Conservation (phyloP, 2,329 filamentous ascomycete species). For the Alternaria triticina region DNA sequence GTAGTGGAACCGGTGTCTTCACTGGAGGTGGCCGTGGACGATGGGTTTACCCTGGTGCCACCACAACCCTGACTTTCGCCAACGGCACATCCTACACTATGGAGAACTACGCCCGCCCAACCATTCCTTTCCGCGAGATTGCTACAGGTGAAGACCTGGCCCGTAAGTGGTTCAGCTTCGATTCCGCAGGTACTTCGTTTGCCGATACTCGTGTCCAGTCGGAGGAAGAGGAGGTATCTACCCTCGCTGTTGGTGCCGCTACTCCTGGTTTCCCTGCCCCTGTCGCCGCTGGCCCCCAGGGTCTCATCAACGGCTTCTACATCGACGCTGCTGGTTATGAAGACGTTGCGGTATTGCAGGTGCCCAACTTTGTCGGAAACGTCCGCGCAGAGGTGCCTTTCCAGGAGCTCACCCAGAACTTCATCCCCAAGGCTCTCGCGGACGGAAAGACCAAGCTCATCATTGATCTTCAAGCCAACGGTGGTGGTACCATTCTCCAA, state of each 20-base stretch:
- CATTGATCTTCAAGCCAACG: slow-evolving; percentile 65
- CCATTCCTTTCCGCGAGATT: slow-evolving; percentile 49
- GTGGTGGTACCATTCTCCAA: slow-evolving; percentile 64
- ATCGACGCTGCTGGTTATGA: slow-evolving; percentile 51
- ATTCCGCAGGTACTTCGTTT: slow-evolving; percentile 6
- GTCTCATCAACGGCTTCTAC: slow-evolving; percentile 56
- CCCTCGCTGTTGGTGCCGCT: slow-evolving; percentile 12
- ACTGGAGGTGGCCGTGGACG: slow-evolving; percentile 53
- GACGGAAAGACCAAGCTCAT: slow-evolving; percentile 66
- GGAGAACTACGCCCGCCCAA: slow-evolving; percentile 53
- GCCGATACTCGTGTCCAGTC: neutral
- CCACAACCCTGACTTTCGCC: slow-evolving; percentile 53
- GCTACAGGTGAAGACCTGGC: slow-evolving; percentile 51
- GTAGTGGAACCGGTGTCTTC: slow-evolving; percentile 53
- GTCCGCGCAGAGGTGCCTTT: slow-evolving; percentile 36
- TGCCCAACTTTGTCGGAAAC: slow-evolving; percentile 50
- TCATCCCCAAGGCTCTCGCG: slow-evolving; percentile 52
- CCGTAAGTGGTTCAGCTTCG: slow-evolving; percentile 44
- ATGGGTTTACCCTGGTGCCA: slow-evolving; percentile 52
- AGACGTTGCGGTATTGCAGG: slow-evolving; percentile 53
- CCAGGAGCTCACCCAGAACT: slow-evolving; percentile 50
- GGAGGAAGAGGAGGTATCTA: slow-evolving; percentile 2
- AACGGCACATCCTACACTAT: slow-evolving; percentile 51
- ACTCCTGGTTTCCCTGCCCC: slow-evolving; percentile 54
- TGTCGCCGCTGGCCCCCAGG: slow-evolving; percentile 46